phyloP scores from a whole-genome alignment of 2,329 filamentous ascomycete species.

The Sarocladium kiliense region DNA sequence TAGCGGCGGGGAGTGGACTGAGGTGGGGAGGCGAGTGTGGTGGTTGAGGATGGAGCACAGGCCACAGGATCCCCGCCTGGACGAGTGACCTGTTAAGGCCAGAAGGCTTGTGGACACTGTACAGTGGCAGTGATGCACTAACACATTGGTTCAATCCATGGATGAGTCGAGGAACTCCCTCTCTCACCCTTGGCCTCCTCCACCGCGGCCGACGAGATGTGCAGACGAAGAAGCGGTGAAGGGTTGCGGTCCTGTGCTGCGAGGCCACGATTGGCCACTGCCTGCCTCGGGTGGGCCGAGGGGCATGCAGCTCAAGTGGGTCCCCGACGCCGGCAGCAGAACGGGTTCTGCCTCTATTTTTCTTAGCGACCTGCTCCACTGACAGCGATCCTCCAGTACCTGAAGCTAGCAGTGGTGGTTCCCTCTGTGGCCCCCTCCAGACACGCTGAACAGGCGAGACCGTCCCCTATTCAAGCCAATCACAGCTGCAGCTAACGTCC shows the following conservation, averaged over 20 bases:
- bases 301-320: slow-evolving; percentile 7
- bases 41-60: slow-evolving; percentile 7
- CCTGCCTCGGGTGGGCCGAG: slow-evolving; percentile 5
- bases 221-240: slow-evolving; percentile 9
- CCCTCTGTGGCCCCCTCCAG: too few relatives aligned
- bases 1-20: slow-evolving; percentile 6
- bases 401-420: not conserved
- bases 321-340: not conserved
- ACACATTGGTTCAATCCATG: too few relatives aligned
- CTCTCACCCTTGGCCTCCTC: not conserved
- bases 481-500: not conserved
- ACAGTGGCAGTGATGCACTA: slow-evolving; percentile 29
- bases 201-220: slow-evolving; percentile 4
- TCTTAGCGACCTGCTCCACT: not conserved
- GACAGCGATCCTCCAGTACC: not conserved
- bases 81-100: not conserved
- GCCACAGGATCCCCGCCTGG: not conserved
- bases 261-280: not conserved
- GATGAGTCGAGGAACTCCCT: not conserved
- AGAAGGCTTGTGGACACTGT: too few relatives aligned
- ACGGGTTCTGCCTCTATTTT: not conserved
- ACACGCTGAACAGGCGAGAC: not conserved
- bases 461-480: not conserved
- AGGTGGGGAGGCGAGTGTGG: slow-evolving; percentile 5
- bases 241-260: not conserved